Evolutionary conservation across 2,329 filamentous ascomycete genomes (phyloP).

Genomic region (Dactylellina parvicollis): DNA sequence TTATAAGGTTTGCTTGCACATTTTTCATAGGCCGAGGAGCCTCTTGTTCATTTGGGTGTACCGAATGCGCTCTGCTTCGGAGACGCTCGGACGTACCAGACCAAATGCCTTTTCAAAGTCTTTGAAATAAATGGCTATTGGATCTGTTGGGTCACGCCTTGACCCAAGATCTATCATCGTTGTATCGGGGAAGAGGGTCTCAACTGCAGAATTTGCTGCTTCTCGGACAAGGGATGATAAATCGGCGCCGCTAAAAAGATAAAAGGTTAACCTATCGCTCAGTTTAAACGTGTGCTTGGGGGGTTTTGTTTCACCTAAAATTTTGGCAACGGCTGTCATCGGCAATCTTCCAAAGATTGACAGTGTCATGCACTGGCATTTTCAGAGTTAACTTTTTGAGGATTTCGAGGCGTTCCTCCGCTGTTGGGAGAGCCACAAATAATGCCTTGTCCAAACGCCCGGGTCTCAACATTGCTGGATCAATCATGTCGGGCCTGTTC

Average conservation of each 20-base stretch:
- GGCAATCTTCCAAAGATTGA: conserved; percentile 72
- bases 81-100: conserved; percentile 62
- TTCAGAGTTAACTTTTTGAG: conserved; percentile 72
- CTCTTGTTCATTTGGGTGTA: conserved; percentile 48
- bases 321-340: conserved; percentile 74
- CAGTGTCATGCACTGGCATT: conserved; percentile 66
- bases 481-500: conserved; percentile 95
- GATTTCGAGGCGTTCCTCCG: conserved; percentile 84
- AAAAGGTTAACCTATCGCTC: conserved; percentile 31
- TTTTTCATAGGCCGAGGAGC: conserved; percentile 19
- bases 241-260: conserved; percentile 67
- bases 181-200: conserved; percentile 41
- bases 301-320: conserved; percentile 68
- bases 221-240: conserved; percentile 69
- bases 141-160: not conserved
- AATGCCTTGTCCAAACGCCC: conserved; percentile 88
- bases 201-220: conserved; percentile 63
- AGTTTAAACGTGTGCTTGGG: not conserved
- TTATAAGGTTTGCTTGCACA: not conserved
- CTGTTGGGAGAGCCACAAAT: conserved; percentile 84
- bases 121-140: conserved; percentile 12
- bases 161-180: not conserved
- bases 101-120: conserved; percentile 64
- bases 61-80: conserved; percentile 54
- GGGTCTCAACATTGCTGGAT: conserved; percentile 90